These are phyloP conservation scores for Polygonum maritimum DNA, from an alignment of 148 eudicot genomes.

Conservation along the genomic window DNA sequence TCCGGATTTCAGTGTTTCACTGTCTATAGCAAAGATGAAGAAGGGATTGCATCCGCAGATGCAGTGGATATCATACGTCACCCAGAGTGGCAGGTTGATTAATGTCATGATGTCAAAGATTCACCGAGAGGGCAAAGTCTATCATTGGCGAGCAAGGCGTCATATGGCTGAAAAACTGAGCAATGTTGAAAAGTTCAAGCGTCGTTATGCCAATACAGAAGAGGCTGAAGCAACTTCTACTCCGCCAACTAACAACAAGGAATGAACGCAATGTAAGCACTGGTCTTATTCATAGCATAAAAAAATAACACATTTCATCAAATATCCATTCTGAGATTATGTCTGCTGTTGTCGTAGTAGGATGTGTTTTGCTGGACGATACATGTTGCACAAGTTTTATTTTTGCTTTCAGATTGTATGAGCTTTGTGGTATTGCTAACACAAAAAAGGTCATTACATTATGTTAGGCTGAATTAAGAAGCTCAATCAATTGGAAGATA, in stretches of 20 bases:
- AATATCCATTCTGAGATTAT: neutral
- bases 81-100: constrained; percentile 55
- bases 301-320: neutral
- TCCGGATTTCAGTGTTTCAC: neutral
- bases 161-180: constrained; percentile 78
- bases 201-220: constrained; percentile 55
- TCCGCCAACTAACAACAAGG: neutral
- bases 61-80: constrained; percentile 71
- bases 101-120: constrained; percentile 82
- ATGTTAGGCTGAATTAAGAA: neutral
- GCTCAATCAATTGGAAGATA: neutral
- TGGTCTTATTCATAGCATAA: neutral
- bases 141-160: constrained; percentile 67
- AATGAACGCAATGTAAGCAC: constrained; percentile 6
- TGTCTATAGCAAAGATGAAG: constrained; percentile 30
- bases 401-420: neutral
- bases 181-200: constrained; percentile 72
- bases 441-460: neutral
- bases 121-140: constrained; percentile 68
- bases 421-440: neutral
- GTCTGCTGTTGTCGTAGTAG: neutral
- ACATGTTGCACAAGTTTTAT: neutral
- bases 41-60: constrained; percentile 70
- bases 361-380: neutral
- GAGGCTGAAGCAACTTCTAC: constrained; percentile 14